Percentiles rank a stretch among this genome's conserved stretches.
Conservation (phyloP, 2,329 filamentous ascomycete genomes). For the Ascosphaera aggregata region DNA sequence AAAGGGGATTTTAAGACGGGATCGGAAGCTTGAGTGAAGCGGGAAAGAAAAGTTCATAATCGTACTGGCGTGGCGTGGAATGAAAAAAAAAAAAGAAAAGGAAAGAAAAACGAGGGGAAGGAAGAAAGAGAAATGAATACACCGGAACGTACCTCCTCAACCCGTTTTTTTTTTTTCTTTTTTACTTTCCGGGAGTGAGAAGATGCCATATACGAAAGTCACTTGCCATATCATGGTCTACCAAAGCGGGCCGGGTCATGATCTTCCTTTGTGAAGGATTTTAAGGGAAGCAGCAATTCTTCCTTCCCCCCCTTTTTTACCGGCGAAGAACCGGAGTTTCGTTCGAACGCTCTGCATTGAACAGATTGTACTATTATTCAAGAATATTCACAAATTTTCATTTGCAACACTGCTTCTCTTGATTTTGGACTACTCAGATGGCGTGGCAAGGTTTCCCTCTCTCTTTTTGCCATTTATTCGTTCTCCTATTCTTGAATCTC, state of each 20-base stretch:
- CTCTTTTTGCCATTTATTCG: too few relatives aligned
- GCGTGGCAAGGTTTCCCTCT: too few relatives aligned
- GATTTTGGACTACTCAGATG: too few relatives aligned
- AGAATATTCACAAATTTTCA: too few relatives aligned
- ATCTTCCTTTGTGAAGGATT: slow-evolving; percentile 3
- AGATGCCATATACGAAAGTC: too few relatives aligned
- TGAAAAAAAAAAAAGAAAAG: slow-evolving; percentile 1
- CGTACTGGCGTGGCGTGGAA: not conserved
- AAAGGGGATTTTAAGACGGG: slow-evolving; percentile 19
- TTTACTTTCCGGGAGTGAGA: too few relatives aligned
- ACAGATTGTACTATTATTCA: too few relatives aligned
- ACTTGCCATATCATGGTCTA: too few relatives aligned
- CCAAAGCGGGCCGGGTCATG: slow-evolving; percentile 2
- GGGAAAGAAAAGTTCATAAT: not conserved
- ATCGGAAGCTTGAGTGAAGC: not conserved
- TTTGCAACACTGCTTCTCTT: too few relatives aligned
- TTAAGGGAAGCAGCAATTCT: not conserved
- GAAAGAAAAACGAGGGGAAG: slow-evolving; percentile 4
- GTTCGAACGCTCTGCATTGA: too few relatives aligned
- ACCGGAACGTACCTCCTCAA: slow-evolving; percentile 1
- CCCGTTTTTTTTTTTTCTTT: slow-evolving; percentile 6
- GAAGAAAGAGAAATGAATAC: too few relatives aligned
- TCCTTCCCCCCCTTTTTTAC: not conserved
- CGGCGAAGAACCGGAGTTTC: not conserved
- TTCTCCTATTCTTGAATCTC: too few relatives aligned